Conservation (phyloP, 345 rosid species). For the Corchorus capsularis region DNA sequence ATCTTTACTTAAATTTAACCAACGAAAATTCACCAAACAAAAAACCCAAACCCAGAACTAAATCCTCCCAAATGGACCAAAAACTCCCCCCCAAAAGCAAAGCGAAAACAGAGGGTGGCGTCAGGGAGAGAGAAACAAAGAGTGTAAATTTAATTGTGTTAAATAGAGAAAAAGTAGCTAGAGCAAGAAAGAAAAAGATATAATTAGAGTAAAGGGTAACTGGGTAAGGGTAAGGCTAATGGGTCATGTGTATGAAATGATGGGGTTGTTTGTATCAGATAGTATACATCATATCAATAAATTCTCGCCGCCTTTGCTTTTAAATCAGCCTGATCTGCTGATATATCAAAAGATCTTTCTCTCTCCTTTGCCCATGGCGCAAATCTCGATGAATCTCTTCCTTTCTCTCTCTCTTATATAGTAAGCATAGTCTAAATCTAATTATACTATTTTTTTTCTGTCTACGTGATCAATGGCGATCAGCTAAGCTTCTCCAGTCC, state of each 20-base stretch:
- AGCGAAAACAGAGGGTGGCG: constrained; percentile 28
- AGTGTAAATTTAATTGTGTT: neutral
- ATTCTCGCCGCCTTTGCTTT: constrained; percentile 81
- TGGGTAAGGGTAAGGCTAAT: neutral
- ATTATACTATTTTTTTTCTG: neutral
- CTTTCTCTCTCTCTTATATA: constrained; percentile 4
- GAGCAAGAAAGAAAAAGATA: neutral
- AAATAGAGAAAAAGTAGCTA: neutral
- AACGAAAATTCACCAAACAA: constrained; percentile 2
- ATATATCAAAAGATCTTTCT: constrained; percentile 31
- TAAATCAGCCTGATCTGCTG: constrained; percentile 55
- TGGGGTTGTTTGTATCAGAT: constrained; percentile 2
- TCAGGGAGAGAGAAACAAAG: constrained; percentile 22
- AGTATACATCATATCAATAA: constrained; percentile 35
- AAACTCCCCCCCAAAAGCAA: constrained; percentile 20
- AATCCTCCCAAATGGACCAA: neutral
- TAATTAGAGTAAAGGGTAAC: no score
- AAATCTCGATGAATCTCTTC: constrained; percentile 47
- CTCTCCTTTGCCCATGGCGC: constrained; percentile 32
- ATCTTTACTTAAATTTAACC: neutral
- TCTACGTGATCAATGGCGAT: constrained; percentile 29
- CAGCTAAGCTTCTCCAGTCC: constrained; percentile 22
- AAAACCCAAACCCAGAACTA: neutral
- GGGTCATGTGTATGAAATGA: constrained; percentile 22
- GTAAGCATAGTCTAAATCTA: no score